Percentiles rank a stretch among this genome's conserved stretches.
These are phyloP conservation scores for Cylindricascospora bacillispora DNA, from an alignment of 1,139 yeast species.

Conservation along the genomic window DNA sequence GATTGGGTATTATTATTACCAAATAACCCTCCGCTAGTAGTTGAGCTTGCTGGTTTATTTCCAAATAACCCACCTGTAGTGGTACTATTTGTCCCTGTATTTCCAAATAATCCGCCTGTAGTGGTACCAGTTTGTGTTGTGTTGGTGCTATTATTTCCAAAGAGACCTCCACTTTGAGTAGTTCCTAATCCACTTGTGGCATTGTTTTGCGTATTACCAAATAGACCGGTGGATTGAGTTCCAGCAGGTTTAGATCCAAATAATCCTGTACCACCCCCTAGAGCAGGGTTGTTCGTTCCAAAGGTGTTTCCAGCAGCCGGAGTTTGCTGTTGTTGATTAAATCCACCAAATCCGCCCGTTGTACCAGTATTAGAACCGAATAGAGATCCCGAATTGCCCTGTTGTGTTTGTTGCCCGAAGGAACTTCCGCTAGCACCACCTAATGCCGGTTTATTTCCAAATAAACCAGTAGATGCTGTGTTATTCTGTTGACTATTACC, in stretches of 20 bases:
- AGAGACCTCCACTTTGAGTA: constrained; percentile 20
- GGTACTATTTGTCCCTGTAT: constrained; percentile 3
- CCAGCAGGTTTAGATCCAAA: constrained; percentile 4
- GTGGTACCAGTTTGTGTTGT: constrained; percentile 3
- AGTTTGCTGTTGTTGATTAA: too few species aligned
- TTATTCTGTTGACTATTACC: neutral
- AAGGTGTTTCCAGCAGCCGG: too few species aligned
- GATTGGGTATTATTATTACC: constrained; percentile 4
- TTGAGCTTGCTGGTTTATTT: constrained; percentile 6
- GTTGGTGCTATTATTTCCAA: constrained; percentile 18
- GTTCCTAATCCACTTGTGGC: constrained; percentile 7
- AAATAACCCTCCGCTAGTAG: constrained; percentile 5
- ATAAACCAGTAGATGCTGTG: constrained; percentile 10
- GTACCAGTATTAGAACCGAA: neutral
- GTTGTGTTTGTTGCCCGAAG: constrained; percentile 3
- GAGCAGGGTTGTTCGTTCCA: too few species aligned
- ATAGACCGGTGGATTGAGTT: constrained; percentile 9
- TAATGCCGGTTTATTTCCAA: constrained; percentile 12
- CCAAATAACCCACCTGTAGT: constrained; percentile 24
- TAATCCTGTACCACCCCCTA: constrained; percentile 13
- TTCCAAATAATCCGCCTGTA: constrained; percentile 18
- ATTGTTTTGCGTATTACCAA: constrained; percentile 10
- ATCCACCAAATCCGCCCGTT: too few species aligned
- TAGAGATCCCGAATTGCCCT: constrained; percentile 5
- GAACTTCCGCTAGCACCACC: constrained; percentile 1